A percentile compares a stretch with the other conserved stretches of the same genome.
Evolutionary conservation across 1,284 basidiomycete species (phyloP).

Genomic region (Hymenochaete sp.): DNA sequence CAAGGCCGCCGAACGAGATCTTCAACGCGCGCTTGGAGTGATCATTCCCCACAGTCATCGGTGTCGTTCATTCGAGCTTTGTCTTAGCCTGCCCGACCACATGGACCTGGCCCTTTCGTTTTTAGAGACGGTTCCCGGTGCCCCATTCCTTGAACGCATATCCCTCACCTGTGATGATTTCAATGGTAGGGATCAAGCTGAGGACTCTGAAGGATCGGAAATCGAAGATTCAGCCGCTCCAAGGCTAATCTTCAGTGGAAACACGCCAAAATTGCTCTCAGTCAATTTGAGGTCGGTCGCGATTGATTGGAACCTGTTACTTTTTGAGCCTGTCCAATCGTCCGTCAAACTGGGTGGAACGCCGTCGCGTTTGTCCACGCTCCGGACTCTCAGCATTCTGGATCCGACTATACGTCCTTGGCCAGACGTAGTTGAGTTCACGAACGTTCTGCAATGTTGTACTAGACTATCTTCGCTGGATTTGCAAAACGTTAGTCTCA

Average conservation of each 20-base stretch:
- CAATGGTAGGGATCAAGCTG: no score
- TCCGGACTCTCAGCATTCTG: no score
- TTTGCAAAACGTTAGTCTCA: no score
- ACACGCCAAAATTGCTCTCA: constrained; percentile 40
- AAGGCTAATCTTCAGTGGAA: constrained; percentile 48
- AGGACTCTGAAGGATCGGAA: no score
- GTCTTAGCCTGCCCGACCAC: constrained; percentile 34
- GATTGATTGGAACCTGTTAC: constrained; percentile 47
- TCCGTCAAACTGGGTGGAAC: no score
- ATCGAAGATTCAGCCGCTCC: no score
- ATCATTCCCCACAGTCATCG: constrained; percentile 42
- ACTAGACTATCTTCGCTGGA: no score
- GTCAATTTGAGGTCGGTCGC: constrained; percentile 55
- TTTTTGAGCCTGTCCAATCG: no score
- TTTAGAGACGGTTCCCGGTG: constrained; percentile 28
- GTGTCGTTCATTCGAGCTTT: constrained; percentile 44
- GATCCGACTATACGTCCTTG: no score
- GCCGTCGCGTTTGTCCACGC: no score
- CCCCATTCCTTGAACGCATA: constrained; percentile 39
- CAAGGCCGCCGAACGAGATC: constrained; percentile 22
- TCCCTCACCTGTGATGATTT: constrained; percentile 37
- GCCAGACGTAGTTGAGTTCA: no score
- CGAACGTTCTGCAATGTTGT: no score
- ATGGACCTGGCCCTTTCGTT: constrained; percentile 36
- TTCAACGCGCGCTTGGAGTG: constrained; percentile 37